Conservation (phyloP, 495 filamentous ascomycete genomes). For the Penicillium herquei region DNA sequence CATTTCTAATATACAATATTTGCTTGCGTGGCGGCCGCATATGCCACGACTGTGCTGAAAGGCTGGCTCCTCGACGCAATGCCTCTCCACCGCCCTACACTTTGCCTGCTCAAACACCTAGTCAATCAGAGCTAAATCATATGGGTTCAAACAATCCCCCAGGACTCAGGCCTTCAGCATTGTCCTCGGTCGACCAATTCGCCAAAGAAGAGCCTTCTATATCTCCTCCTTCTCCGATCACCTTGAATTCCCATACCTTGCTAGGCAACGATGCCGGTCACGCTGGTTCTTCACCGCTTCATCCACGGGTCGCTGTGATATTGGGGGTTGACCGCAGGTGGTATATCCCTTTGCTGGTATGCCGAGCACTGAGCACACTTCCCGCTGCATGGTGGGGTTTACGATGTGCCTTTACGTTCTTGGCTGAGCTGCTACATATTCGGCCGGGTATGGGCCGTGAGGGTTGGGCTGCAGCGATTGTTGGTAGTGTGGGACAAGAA, state of each 20-base stretch:
- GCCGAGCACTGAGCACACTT: slow-evolving; percentile 58
- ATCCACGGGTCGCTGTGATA: slow-evolving; percentile 64
- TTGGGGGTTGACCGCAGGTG: slow-evolving; percentile 61
- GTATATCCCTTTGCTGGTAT: slow-evolving; percentile 61
- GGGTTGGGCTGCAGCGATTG: slow-evolving; percentile 45
- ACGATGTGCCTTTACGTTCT: slow-evolving; percentile 57
- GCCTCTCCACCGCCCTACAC: slow-evolving; percentile 41
- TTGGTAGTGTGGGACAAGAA: slow-evolving; percentile 45
- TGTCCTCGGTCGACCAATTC: slow-evolving; percentile 9
- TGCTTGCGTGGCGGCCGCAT: slow-evolving; percentile 38
- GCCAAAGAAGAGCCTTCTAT: slow-evolving; percentile 35
- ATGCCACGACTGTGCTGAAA: slow-evolving; percentile 38
- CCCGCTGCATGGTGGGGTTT: slow-evolving; percentile 64
- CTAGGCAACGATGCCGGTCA: slow-evolving; percentile 35
- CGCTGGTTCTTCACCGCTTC: slow-evolving; percentile 39
- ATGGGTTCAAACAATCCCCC: slow-evolving; percentile 11
- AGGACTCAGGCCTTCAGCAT: slow-evolving; percentile 14
- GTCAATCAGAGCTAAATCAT: slow-evolving; percentile 28
- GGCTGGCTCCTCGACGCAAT: slow-evolving; percentile 49
- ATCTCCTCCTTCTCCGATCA: slow-evolving; percentile 36
- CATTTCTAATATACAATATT: neutral
- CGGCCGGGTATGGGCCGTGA: slow-evolving; percentile 46
- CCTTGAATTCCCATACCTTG: slow-evolving; percentile 36
- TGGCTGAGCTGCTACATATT: slow-evolving; percentile 54
- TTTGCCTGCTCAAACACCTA: slow-evolving; percentile 25